phyloP scores from a whole-genome alignment of 176 grass and related monocot species.

The Secale cereale region DNA sequence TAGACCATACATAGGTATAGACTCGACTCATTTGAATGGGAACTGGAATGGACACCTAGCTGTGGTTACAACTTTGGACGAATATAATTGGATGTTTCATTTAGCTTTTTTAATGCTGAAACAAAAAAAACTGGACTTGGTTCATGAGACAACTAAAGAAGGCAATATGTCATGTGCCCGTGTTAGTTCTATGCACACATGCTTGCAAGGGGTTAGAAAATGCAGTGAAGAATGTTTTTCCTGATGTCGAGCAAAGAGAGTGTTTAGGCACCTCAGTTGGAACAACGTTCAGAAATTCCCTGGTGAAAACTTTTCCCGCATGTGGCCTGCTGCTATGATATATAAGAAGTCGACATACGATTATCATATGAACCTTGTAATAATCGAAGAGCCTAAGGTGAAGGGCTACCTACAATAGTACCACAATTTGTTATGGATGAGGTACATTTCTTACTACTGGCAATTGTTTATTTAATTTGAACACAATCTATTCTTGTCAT shows the following conservation, averaged over 20 bases:
- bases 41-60: too few relatives aligned
- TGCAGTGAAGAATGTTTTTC: not conserved
- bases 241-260: not conserved
- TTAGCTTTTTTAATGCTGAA: not conserved
- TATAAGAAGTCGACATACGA: not conserved
- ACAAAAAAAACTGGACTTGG: not conserved
- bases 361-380: not conserved
- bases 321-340: not conserved
- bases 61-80: too few relatives aligned
- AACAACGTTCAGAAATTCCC: not conserved
- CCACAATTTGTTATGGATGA: not conserved
- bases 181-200: not conserved
- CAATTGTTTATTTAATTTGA: not conserved
- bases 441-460: not conserved
- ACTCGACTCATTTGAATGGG: too few relatives aligned
- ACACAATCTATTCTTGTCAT: not conserved
- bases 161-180: not conserved
- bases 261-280: not conserved
- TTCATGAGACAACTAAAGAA: not conserved
- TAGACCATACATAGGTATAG: too few relatives aligned
- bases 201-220: not conserved
- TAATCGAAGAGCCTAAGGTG: not conserved
- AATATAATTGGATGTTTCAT: too few relatives aligned
- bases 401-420: not conserved
- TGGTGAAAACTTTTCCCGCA: not conserved